Conservation (phyloP, 208 protist species). For the Wallacemonas sp. region DNA sequence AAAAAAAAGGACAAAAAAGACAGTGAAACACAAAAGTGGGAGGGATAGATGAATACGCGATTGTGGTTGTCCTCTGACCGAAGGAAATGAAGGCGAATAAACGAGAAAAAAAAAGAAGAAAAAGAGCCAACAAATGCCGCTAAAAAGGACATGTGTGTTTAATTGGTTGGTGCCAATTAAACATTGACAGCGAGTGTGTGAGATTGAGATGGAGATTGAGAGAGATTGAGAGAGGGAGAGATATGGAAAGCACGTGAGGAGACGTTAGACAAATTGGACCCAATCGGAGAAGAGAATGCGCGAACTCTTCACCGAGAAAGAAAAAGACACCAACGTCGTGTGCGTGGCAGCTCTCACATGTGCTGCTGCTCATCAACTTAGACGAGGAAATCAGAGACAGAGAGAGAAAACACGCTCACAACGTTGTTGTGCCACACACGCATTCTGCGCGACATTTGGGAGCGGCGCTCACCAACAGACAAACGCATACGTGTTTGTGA, state of each 20-base stretch:
- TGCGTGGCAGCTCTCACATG: constrained; percentile 1
- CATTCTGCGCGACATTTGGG: no score
- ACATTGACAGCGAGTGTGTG: no score
- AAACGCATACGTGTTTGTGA: no score
- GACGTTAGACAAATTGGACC: no score
- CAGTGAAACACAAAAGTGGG: neutral
- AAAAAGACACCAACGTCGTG: neutral
- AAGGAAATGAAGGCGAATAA: neutral
- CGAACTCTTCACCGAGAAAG: neutral
- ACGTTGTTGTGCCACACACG: no score
- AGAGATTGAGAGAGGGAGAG: neutral
- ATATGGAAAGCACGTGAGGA: no score
- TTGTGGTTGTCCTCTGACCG: no score
- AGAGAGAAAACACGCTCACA: neutral
- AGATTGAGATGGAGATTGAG: neutral
- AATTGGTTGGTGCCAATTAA: no score
- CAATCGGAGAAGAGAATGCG: no score
- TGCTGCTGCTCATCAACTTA: neutral
- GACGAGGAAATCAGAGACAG: neutral
- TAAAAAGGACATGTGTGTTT: neutral
- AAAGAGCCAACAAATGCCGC: constrained; percentile 3
- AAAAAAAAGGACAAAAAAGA: constrained; percentile 17
- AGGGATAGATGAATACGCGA: neutral
- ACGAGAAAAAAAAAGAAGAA: neutral
- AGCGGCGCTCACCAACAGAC: no score